These are phyloP conservation scores for Penicillium pulvis DNA, from an alignment of 495 filamentous ascomycete genomes.

Conservation along the genomic window DNA sequence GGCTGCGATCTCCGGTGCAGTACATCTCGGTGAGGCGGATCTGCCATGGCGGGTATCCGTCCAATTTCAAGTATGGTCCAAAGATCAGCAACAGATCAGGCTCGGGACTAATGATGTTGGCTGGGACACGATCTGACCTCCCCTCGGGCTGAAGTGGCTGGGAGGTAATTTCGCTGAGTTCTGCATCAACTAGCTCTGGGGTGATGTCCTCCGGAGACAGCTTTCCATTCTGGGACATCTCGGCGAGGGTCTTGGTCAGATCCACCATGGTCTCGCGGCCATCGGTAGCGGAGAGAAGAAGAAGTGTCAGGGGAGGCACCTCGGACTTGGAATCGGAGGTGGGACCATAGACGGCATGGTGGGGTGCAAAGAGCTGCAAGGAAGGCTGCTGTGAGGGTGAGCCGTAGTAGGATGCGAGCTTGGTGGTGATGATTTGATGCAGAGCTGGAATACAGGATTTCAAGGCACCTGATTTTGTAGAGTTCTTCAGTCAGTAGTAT, in stretches of 20 bases:
- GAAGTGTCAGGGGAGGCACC: constrained; percentile 64
- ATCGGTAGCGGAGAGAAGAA: constrained; percentile 87
- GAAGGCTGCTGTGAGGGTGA: constrained; percentile 58
- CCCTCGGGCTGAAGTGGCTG: constrained; percentile 31
- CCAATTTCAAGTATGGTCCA: constrained; percentile 73
- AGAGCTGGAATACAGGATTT: constrained; percentile 81
- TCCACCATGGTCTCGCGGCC: constrained; percentile 92
- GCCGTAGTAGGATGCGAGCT: constrained; percentile 84
- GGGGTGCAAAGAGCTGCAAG: constrained; percentile 75
- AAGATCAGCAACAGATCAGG: constrained; percentile 91
- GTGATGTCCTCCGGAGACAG: constrained; percentile 77
- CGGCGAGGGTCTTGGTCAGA: constrained; percentile 88
- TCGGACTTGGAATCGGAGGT: constrained; percentile 23
- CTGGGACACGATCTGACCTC: not conserved
- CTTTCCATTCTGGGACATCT: constrained; percentile 91
- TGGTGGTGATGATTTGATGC: constrained; percentile 69
- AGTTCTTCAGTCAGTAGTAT: not conserved
- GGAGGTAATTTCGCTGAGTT: constrained; percentile 65
- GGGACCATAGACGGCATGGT: constrained; percentile 47
- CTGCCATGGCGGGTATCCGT: constrained; percentile 97
- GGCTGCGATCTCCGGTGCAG: constrained; percentile 50
- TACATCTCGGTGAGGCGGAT: constrained; percentile 93
- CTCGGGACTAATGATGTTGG: constrained; percentile 52
- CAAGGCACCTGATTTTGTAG: constrained; percentile 62
- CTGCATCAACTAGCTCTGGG: constrained; percentile 84